Evolutionary conservation across 2,329 filamentous ascomycete species (phyloP).

Genomic region (Colletotrichum somersetense): DNA sequence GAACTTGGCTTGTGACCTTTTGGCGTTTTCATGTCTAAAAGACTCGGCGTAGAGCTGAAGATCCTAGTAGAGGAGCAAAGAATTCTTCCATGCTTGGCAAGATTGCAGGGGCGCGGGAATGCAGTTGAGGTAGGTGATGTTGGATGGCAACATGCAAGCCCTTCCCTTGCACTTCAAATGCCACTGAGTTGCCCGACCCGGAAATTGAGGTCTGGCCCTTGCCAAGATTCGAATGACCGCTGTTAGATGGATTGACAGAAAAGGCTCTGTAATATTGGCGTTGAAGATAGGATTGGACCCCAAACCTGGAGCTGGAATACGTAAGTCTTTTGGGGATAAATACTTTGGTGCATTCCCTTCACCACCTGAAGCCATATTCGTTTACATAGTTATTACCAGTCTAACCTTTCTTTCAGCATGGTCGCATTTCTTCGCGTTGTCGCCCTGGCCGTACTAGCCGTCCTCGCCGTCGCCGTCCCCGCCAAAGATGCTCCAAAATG

Average conservation of each 20-base stretch:
- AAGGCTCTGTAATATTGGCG: not conserved
- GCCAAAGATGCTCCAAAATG: conserved; percentile 14
- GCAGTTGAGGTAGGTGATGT: conserved; percentile 28
- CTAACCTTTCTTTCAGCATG: conserved; percentile 23
- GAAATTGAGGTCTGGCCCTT: conserved; percentile 13
- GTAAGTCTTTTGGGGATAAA: conserved; percentile 7
- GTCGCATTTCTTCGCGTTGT: conserved; percentile 19
- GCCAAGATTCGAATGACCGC: conserved; percentile 18
- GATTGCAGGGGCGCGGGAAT: not conserved
- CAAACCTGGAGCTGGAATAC: not conserved
- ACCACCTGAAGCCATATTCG: not conserved
- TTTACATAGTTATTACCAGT: not conserved
- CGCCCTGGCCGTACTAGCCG: conserved; percentile 12
- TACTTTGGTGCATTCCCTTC: not conserved
- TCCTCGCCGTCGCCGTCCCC: conserved; percentile 5
- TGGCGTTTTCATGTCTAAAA: conserved; percentile 15
- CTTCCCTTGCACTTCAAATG: conserved; percentile 14
- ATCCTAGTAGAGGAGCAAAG: not conserved
- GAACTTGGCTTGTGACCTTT: conserved; percentile 18
- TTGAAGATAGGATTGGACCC: not conserved
- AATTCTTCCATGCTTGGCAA: conserved; percentile 14
- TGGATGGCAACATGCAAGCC: conserved; percentile 11
- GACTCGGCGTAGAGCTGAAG: conserved; percentile 1
- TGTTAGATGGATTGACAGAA: conserved; percentile 1
- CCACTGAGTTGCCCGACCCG: not conserved